Percentiles rank a stretch among this genome's conserved stretches.
These are phyloP conservation scores for Crithidia sp. DNA, from an alignment of 208 protist species.

Conservation along the genomic window DNA sequence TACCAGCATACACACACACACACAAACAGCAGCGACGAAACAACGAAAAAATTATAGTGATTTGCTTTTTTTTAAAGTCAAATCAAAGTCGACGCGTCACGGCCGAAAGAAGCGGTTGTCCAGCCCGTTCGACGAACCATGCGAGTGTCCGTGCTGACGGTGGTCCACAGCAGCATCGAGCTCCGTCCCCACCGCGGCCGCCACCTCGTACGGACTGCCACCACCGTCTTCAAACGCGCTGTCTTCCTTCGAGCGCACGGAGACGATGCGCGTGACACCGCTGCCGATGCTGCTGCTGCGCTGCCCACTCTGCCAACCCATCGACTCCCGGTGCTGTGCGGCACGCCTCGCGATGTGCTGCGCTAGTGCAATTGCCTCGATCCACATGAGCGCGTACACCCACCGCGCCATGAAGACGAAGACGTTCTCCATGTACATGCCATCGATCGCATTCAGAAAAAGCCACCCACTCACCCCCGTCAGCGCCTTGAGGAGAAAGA, in stretches of 20 bases:
- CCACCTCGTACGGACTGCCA: background rate
- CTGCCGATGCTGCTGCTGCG: background rate
- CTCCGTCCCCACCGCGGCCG: too few relatives aligned
- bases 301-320: background rate
- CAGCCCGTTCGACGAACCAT: too few relatives aligned
- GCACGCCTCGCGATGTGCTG: conserved; percentile 20
- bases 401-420: conserved; percentile 26
- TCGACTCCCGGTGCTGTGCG: background rate
- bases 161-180: too few relatives aligned
- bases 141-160: too few relatives aligned
- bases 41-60: background rate
- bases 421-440: conserved; percentile 26
- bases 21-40: background rate
- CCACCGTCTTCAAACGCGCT: background rate
- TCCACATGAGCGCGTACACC: conserved; percentile 22
- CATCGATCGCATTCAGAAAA: conserved; percentile 19
- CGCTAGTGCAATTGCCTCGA: conserved; percentile 24
- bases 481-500: conserved; percentile 14
- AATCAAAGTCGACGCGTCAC: background rate
- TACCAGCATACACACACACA: conserved; percentile 11
- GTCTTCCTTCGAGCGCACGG: background rate
- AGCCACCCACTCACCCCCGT: conserved; percentile 17
- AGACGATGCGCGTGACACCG: background rate
- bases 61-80: too few relatives aligned
- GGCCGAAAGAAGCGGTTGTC: too few relatives aligned